Evolutionary conservation across 495 filamentous ascomycete species (phyloP).

Genomic region (Aspergillus cristatus): DNA sequence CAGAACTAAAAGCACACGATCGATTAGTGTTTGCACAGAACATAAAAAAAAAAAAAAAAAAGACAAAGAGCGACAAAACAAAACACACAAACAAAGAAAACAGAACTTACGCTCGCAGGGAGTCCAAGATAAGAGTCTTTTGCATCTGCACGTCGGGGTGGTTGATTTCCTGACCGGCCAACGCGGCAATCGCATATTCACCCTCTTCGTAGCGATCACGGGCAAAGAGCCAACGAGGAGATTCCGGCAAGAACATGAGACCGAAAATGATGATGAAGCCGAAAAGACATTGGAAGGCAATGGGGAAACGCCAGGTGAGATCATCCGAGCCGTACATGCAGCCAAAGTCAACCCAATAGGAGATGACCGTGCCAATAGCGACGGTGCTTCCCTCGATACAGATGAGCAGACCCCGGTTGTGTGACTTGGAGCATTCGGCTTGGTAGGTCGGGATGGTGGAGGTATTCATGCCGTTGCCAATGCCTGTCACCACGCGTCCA

Average conservation of each 20-base stretch:
- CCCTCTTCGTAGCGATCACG: constrained; percentile 45
- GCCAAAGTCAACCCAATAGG: constrained; percentile 72
- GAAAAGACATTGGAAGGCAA: constrained; percentile 64
- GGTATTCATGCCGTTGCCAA: constrained; percentile 64
- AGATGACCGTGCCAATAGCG: constrained; percentile 58
- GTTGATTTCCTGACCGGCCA: constrained; percentile 5
- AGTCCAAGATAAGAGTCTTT: constrained; percentile 56
- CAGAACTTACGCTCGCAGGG: constrained; percentile 45
- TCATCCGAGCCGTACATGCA: constrained; percentile 36
- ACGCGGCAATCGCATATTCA: constrained; percentile 38
- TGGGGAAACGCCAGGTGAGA: constrained; percentile 51
- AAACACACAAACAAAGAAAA: no score
- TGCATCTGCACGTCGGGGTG: constrained; percentile 23
- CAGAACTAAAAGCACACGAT: no score
- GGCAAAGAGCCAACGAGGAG: constrained; percentile 57
- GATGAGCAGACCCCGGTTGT: constrained; percentile 62
- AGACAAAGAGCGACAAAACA: no score
- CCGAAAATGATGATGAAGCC: constrained; percentile 47
- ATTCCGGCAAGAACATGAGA: constrained; percentile 56
- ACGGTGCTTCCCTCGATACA: constrained; percentile 66
- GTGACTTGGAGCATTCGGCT: constrained; percentile 54
- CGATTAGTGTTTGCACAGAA: no score
- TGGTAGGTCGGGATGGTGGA: constrained; percentile 64
- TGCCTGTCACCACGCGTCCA: constrained; percentile 57
- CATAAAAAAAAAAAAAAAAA: no score